phyloP scores from a whole-genome alignment of 208 protist species.

The Angomonas desouzai region DNA sequence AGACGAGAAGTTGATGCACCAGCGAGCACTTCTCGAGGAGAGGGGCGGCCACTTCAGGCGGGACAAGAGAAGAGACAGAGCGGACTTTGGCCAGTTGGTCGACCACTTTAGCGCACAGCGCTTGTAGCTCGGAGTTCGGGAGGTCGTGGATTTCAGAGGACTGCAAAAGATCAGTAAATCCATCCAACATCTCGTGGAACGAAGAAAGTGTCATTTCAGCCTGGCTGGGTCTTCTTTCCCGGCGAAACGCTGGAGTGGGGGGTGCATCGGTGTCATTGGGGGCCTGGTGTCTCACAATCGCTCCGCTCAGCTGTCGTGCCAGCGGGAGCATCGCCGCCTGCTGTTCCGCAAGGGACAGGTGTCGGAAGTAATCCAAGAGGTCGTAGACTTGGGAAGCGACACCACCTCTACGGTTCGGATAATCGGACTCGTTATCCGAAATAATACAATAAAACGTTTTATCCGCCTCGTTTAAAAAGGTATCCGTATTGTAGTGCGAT shows the following conservation, averaged over 20 bases:
- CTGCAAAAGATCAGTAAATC: conserved; percentile 46
- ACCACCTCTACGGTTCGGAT: conserved; percentile 20
- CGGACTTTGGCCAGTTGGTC: conserved; percentile 44
- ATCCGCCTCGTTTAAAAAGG: conserved; percentile 23
- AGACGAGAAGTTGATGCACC: conserved; percentile 18
- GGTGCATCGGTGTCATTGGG: not conserved
- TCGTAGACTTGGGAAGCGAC: conserved; percentile 31
- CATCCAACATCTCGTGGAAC: conserved; percentile 62
- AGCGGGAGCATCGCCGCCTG: conserved; percentile 35
- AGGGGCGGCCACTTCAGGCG: conserved; percentile 22
- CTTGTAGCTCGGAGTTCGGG: conserved; percentile 21
- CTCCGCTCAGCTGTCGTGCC: conserved; percentile 22
- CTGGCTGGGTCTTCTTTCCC: not conserved
- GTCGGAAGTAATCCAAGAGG: conserved; percentile 45
- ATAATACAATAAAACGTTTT: conserved; percentile 14
- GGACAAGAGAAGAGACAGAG: conserved; percentile 36
- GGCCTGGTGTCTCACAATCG: not conserved
- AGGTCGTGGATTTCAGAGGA: conserved; percentile 26
- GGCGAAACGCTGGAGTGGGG: not conserved
- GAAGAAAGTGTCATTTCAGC: conserved; percentile 16
- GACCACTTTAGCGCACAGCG: conserved; percentile 27
- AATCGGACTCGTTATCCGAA: conserved; percentile 11
- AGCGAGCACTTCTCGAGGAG: conserved; percentile 48
- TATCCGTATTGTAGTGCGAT: not conserved
- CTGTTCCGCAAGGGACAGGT: conserved; percentile 32